Evolutionary conservation across 352 stramenopile genomes (phyloP).

Genomic region (Pythium sukuiense): DNA sequence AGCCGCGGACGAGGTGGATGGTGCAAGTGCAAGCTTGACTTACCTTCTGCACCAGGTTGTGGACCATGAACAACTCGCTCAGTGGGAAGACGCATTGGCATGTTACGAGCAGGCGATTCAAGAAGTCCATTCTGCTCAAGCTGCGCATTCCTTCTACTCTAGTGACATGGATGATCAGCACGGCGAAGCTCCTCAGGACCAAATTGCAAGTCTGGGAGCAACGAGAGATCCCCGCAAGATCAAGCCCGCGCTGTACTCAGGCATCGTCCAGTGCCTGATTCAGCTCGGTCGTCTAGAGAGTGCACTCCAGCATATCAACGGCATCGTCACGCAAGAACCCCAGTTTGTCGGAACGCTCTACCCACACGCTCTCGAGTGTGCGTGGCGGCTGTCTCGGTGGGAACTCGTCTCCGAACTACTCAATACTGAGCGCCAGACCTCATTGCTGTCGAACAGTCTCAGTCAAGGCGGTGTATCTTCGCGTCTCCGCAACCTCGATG

Average conservation of each 20-base stretch:
- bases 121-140: slow-evolving; percentile 34
- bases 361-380: slow-evolving; percentile 79
- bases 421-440: slow-evolving; percentile 72
- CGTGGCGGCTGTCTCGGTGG: slow-evolving; percentile 86
- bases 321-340: slow-evolving; percentile 78
- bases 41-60: slow-evolving; percentile 39
- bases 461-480: slow-evolving; percentile 36
- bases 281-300: slow-evolving; percentile 82
- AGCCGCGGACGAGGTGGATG: slow-evolving; percentile 8
- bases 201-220: slow-evolving; percentile 12
- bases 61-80: slow-evolving; percentile 41
- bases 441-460: slow-evolving; percentile 40
- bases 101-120: slow-evolving; percentile 53
- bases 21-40: slow-evolving; percentile 26
- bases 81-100: slow-evolving; percentile 46
- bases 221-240: slow-evolving; percentile 45
- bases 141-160: slow-evolving; percentile 22
- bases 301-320: slow-evolving; percentile 85
- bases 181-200: slow-evolving; percentile 14
- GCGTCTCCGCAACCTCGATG: slow-evolving; percentile 62
- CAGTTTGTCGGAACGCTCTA: slow-evolving; percentile 80
- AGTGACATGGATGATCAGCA: slow-evolving; percentile 16
- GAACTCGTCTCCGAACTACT: slow-evolving; percentile 75
- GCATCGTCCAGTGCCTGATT: slow-evolving; percentile 84
- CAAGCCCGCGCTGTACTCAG: slow-evolving; percentile 76